Evolutionary conservation across 345 rosid genomes (phyloP).

Genomic region (sweet orange (Citrus sinensis)): DVS_A1.0 CM039162.1:23969001-23969500

Average conservation of each 20-base stretch:
- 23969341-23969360: neutral
- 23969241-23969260: neutral
- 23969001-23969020: neutral
- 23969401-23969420: neutral
- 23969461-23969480: no score
- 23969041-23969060: neutral
- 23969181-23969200: no score
- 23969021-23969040: neutral
- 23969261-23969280: neutral
- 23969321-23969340: neutral
- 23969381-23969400: neutral
- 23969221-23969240: neutral
- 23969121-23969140: neutral
- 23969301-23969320: neutral
- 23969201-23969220: neutral
- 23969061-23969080: neutral
- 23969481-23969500: no score
- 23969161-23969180: neutral
- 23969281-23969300: neutral
- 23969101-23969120: no score
- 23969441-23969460: no score
- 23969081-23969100: no score
- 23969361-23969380: no score
- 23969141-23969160: no score
- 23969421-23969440: neutral